Percentiles rank a stretch among this genome's conserved stretches.
phyloP scores from a whole-genome alignment of 2,329 filamentous ascomycete species.

The Ophiostoma ulmi region DNA sequence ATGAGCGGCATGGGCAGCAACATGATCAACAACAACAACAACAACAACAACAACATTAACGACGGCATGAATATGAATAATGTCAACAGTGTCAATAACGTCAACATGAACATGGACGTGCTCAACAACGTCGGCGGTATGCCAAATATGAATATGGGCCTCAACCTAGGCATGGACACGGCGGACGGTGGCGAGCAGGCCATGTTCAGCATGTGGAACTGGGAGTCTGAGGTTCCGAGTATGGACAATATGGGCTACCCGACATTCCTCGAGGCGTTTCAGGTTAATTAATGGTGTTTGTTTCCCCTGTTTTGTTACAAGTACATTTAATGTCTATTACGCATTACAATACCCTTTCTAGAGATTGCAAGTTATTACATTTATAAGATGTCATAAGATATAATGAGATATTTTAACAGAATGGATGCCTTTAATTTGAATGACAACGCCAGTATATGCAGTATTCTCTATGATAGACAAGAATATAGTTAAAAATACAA shows the following conservation, averaged over 20 bases:
- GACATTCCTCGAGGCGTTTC: slow-evolving; percentile 22
- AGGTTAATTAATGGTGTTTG: neutral
- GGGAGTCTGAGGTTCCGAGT: slow-evolving; percentile 21
- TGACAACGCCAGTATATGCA: neutral
- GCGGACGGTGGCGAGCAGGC: slow-evolving; percentile 12
- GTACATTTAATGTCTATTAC: neutral
- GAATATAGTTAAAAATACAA: neutral
- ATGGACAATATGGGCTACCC: slow-evolving; percentile 24
- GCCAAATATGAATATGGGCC: slow-evolving; percentile 3
- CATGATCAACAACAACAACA: neutral
- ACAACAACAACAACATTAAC: neutral
- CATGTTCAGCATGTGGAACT: slow-evolving; percentile 22
- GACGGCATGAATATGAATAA: neutral
- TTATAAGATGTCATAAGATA: neutral
- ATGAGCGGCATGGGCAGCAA: neutral
- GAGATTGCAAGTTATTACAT: neutral
- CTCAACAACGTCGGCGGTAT: neutral
- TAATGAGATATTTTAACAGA: neutral
- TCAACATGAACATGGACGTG: neutral
- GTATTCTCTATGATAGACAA: neutral
- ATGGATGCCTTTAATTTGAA: neutral
- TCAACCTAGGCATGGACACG: neutral
- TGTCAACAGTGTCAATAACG: neutral
- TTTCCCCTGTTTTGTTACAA: neutral
- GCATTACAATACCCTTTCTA: neutral